Base-by-base conservation (phyloP, 495 filamentous ascomycete species). In the Trypethelium eluteriae region DNA sequence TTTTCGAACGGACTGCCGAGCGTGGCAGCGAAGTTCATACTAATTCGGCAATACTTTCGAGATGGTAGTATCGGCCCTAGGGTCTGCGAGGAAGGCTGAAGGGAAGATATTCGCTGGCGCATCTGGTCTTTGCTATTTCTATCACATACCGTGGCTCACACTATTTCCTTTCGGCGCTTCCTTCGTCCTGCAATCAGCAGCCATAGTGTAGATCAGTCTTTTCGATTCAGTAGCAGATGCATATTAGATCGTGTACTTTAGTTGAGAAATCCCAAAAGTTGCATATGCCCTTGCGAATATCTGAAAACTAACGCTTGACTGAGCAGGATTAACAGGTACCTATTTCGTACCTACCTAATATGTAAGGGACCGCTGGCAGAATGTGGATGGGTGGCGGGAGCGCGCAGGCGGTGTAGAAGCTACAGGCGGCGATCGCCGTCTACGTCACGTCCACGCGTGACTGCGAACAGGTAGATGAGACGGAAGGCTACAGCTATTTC, bases 171-270 rank as follows among this genome's bases (percentile, higher is more conserved):
- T 59, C 53, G 53, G 53, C 53, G 53, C 53, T 59, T 18, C 3
- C 32, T 32, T 59, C 7, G 25, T 36, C 18, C 53, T 18, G 7
- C 18, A 18, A 11, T 11, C 36, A n/a, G 6, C 53, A 35, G 32
- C 53, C 53, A 7, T 35, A 36, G 5, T 36, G 53, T 59, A 59
- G 53, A 59, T 14, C 53, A 59, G 53, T 36, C 32, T 59, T 53
- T 59, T 59, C 18, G 25, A 59, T 36, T 36, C 32, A 3, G 53
- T 53, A 18, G 5, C 5, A 18, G 6, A 9, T 59, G 53, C 53
- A 59, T 59, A 36, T 36, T 59, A 59, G 53, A 59, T 35, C 36
- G 34, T 59, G 53, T 59, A 59, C 53, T 59, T 18, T 59, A 59
- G 53, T 32, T 59, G 3, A 7, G 36, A 14, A 59, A 59, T 35